Evolutionary conservation across 192 early-diverging fungal genomes (phyloP), one percentile per base, ranked within the genome.

Genomic region (Backusella tarrabulga): DNA sequence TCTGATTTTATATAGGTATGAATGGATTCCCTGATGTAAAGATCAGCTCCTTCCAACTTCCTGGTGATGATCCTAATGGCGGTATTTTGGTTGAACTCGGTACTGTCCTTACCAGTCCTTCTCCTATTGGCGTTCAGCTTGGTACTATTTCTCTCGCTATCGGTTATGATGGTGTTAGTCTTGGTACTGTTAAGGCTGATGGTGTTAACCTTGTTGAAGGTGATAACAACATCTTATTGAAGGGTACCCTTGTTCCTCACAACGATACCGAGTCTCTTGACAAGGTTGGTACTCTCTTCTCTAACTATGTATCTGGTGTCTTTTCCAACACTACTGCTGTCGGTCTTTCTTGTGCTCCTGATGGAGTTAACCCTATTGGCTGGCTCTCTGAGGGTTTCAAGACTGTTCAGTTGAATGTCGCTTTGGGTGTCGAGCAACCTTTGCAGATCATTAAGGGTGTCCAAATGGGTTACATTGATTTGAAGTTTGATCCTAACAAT

Each of bases 71-170:
- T 71, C 80, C 84, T 67, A 79, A 80, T 29, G 87, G 89, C 71
- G 90, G 90, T 77, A 90, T 91, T 74, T 77, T 82, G 41, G 73
- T 91, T 72, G 76, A 77, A 17, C 87, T 91, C 11, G 81, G 80
- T 63, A 88, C 89, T 34, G 79, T 78, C n/a, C 72, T 91, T 67
- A 79, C 74, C 46, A 89, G 87, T 75, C 88, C 88, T 67, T 87
- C 86, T 17, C 85, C 86, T 26, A 85, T 91, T 54, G 83, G 85
- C 44, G 83, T 91, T 19, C 74, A 85, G 54, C 81, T 91, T 15
- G 90, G 90, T 63, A 88, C 89, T 15, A 75, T 89, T 60, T 68
- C 73, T n/a, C 85, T 91, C 36, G 83, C 83, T n/a, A 82, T 90
- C 77, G 46, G 42, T 21, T 87, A 83, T 67, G 72, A 84, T 63